Evolutionary conservation across 73 alveolate genomes (phyloP).

Genomic region (Paramecium caudatum): DNA sequence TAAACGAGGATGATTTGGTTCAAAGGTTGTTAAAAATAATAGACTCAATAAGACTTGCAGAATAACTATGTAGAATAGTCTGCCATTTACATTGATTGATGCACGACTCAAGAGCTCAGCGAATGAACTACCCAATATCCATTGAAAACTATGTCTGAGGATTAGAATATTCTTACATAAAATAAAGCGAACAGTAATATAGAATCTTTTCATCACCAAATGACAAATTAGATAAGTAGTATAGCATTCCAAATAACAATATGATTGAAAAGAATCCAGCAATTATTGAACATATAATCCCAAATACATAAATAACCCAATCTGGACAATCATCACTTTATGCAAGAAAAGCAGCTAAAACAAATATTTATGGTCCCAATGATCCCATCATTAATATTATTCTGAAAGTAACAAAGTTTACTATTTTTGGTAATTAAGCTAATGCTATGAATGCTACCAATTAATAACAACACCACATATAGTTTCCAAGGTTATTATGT

Average conservation of each 20-base stretch:
- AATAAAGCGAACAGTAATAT: slow-evolving; percentile 59
- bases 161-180: neutral
- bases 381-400: slow-evolving; percentile 38
- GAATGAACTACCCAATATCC: slow-evolving; percentile 51
- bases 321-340: neutral
- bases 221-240: slow-evolving; percentile 58
- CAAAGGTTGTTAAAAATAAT: slow-evolving; percentile 57
- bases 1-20: slow-evolving; percentile 28
- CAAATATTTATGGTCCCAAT: slow-evolving; percentile 51
- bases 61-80: neutral
- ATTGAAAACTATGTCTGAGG: neutral
- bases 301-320: slow-evolving; percentile 36
- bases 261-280: slow-evolving; percentile 45
- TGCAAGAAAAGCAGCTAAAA: slow-evolving; percentile 22
- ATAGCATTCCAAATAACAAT: slow-evolving; percentile 65
- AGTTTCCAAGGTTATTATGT: slow-evolving; percentile 5
- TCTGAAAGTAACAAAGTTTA: slow-evolving; percentile 40
- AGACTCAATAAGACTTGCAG: neutral
- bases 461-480: slow-evolving; percentile 45
- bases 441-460: slow-evolving; percentile 22
- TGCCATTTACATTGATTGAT: neutral
- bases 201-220: slow-evolving; percentile 64
- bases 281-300: neutral
- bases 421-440: slow-evolving; percentile 42
- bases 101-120: slow-evolving; percentile 5